A percentile compares a stretch with the other conserved stretches of the same genome.
Evolutionary conservation across 768 basidiomycete species (phyloP).

Genomic region (Mycena kentingensis): DNA sequence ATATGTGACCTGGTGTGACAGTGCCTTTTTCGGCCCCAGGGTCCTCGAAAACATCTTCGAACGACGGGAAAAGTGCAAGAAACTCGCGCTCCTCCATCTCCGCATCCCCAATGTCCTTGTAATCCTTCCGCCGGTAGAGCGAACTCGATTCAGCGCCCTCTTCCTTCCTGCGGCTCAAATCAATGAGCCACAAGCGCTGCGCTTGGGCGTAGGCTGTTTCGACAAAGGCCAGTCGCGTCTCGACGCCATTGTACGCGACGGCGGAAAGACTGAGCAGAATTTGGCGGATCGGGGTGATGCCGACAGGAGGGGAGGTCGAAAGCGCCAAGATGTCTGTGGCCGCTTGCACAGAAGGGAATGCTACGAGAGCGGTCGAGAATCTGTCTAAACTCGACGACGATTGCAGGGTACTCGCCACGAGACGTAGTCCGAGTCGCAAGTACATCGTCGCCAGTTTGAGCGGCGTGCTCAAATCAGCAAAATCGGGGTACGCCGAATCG

Average conservation of each 20-base stretch:
- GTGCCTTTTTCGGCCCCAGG: conserved; percentile 10
- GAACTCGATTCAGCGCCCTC: conserved; percentile 65
- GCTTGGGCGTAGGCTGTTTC: conserved; percentile 66
- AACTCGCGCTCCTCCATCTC: conserved; percentile 87
- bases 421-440: conserved; percentile 71
- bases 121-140: conserved; percentile 71
- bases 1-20: conserved; percentile 13
- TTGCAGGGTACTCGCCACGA: conserved; percentile 34
- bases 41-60: conserved; percentile 58
- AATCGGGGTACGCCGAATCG: conserved; percentile 64
- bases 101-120: conserved; percentile 62
- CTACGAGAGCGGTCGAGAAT: conserved; percentile 39
- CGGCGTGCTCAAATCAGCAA: conserved; percentile 68
- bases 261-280: conserved; percentile 54
- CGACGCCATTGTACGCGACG: conserved; percentile 39
- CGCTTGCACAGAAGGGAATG: conserved; percentile 57
- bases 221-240: conserved; percentile 37
- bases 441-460: conserved; percentile 67
- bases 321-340: conserved; percentile 37
- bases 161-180: conserved; percentile 69
- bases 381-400: conserved; percentile 22
- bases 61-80: conserved; percentile 81
- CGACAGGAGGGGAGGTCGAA: conserved; percentile 30
- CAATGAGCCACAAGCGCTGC: conserved; percentile 80
- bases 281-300: conserved; percentile 39